Conservation (phyloP, 1,284 basidiomycete genomes). For the Leccinum subspadiceum region DNA sequence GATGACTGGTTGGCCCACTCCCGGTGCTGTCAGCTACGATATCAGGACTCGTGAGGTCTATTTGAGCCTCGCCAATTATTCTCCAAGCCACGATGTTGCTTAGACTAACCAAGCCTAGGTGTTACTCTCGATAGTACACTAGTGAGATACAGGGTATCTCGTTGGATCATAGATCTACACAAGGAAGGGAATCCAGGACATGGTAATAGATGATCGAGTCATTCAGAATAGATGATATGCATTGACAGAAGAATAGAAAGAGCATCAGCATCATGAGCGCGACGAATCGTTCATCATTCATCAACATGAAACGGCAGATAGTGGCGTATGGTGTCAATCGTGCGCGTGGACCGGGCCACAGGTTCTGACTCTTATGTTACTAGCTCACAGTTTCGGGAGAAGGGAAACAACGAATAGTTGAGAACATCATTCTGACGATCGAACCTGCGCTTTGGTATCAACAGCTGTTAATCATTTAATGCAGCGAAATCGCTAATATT, state of each 20-base stretch:
- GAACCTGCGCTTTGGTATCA: too few species aligned
- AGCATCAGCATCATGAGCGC: neutral
- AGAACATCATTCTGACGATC: too few species aligned
- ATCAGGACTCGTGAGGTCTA: neutral
- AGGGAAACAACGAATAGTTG: too few species aligned
- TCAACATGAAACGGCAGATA: neutral
- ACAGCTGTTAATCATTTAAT: too few species aligned
- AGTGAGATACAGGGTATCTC: neutral
- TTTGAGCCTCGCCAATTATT: neutral
- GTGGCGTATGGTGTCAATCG: neutral
- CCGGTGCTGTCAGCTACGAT: neutral
- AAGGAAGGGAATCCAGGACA: neutral
- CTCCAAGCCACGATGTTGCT: neutral
- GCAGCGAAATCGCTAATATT: too few species aligned
- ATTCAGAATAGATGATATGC: neutral
- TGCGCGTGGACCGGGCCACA: too few species aligned
- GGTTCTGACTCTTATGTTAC: too few species aligned
- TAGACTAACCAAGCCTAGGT: neutral
- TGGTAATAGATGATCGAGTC: neutral
- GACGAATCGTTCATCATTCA: neutral
- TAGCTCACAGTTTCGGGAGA: too few species aligned
- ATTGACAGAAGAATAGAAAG: neutral
- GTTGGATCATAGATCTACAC: neutral
- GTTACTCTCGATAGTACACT: neutral
- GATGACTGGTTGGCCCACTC: constrained; percentile 10